Evolutionary conservation across 306 rosid genomes (phyloP), one percentile per base, ranked within the genome.

Genomic region (Quercus berberidifolia): DNA sequence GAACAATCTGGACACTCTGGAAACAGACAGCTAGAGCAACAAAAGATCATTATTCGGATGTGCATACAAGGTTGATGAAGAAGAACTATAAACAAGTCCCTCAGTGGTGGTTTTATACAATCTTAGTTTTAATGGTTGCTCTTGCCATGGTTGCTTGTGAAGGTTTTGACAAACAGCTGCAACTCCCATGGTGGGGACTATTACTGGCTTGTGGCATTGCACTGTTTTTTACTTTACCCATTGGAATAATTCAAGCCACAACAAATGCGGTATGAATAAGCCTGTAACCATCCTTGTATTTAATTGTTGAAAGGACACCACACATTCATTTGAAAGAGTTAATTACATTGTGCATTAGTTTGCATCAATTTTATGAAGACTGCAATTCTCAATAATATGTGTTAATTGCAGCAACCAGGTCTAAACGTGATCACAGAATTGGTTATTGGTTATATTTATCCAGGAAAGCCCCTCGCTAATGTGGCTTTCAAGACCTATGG

Each of bases 171-270:
- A 70, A 86, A 78, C 98, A 95, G 69, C 97, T 95, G 68, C 98
- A 94, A 59, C 84, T 94, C 54, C 98, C 98, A 54, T 94, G 91
- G 89, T 92, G 98, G 98, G 98, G 98, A 71, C 60, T 94, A 25
- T 15, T 94, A 13, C 30, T 94, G 21, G 89, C 97, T 5, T 79
- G 87, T 31, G 65, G 14, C 13, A 83, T 92, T 78, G 97, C 97
- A 19, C 51, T 89, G 1, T n/a, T 76, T 46, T 92, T 92, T 87
- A 92, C 97, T 54, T 83, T 90, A 68, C 98, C 98, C 20, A 15
- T 92, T 64, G 96, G 97, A 14, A 85, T 94, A 43, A 87, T 94
- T 77, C 89, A 88, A 80, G 98, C 98, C 69, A 94, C 98, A 58
- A 94, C 98, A 33, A 94, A 94, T 49, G 74, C 8, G 75, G 97